phyloP scores from a whole-genome alignment of 176 grass and related monocot species.

The Poa pratensis region DNA sequence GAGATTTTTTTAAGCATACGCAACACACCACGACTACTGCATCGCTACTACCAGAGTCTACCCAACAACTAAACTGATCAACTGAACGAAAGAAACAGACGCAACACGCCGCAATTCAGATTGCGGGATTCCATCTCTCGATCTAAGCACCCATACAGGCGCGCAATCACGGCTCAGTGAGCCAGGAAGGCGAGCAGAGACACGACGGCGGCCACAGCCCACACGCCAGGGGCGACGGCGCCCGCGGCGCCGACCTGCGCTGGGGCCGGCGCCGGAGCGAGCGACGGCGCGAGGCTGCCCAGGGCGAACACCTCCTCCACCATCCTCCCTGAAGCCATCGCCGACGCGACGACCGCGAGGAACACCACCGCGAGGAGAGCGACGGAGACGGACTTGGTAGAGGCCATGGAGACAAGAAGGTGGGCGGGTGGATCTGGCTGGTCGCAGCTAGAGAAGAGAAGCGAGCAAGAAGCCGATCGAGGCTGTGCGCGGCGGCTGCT shows the following conservation, averaged over 20 bases:
- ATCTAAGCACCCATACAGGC: neutral
- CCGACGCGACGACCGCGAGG: slow-evolving; percentile 27
- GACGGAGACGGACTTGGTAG: slow-evolving; percentile 39
- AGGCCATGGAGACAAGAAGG: slow-evolving; percentile 34
- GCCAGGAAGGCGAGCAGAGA: slow-evolving; percentile 61
- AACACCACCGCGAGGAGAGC: slow-evolving; percentile 50
- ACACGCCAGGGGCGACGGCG: slow-evolving; percentile 42
- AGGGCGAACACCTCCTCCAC: slow-evolving; percentile 40
- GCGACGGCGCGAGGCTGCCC: slow-evolving; percentile 54
- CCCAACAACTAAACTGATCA: slow-evolving; percentile 27
- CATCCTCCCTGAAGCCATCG: neutral
- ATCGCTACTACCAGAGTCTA: slow-evolving; percentile 23
- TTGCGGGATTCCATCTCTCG: slow-evolving; percentile 6
- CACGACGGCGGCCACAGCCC: slow-evolving; percentile 51
- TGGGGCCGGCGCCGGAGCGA: slow-evolving; percentile 52
- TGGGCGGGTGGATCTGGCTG: neutral
- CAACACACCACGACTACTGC: slow-evolving; percentile 1
- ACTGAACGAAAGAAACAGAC: slow-evolving; percentile 38
- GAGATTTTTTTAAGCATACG: slow-evolving; percentile 43
- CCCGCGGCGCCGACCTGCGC: slow-evolving; percentile 27
- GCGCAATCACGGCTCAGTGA: slow-evolving; percentile 36
- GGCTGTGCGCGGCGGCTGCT: neutral
- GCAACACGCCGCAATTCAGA: slow-evolving; percentile 44
- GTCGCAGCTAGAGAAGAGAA: slow-evolving; percentile 17
- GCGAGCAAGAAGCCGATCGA: slow-evolving; percentile 16